These are phyloP conservation scores for Candida arabinofermentans DNA, from an alignment of 805 yeast species.

Conservation along the genomic window DNA sequence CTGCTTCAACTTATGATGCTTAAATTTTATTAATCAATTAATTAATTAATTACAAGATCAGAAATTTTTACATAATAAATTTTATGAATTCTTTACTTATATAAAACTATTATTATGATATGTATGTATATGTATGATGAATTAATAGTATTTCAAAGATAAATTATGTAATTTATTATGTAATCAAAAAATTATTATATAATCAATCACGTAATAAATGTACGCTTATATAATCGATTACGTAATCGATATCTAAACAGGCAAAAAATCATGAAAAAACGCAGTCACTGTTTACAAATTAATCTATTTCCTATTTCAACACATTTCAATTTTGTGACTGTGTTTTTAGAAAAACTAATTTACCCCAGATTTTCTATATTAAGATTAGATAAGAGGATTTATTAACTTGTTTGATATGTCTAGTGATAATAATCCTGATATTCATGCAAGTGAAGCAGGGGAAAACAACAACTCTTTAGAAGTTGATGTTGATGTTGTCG, in stretches of 20 bases:
- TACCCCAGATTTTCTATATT: constrained; percentile 19
- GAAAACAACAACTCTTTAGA: background rate
- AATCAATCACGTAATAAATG: too few species aligned
- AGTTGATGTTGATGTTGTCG: background rate
- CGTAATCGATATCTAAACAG: background rate
- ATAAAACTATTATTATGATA: too few species aligned
- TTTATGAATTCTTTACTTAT: too few species aligned
- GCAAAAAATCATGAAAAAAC: background rate
- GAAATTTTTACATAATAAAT: too few species aligned
- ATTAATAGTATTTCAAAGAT: too few species aligned
- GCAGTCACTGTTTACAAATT: constrained; percentile 4
- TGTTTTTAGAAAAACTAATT: constrained; percentile 17
- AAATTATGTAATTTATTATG: background rate
- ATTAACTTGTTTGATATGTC: background rate
- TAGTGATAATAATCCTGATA: background rate
- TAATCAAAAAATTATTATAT: too few species aligned
- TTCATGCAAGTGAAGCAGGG: background rate
- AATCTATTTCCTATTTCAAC: constrained; percentile 11
- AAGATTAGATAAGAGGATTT: constrained; percentile 11
- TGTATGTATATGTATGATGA: too few species aligned
- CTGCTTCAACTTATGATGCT: constrained; percentile 93
- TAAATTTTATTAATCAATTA: constrained; percentile 30
- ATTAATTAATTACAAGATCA: too few species aligned
- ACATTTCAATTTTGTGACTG: constrained; percentile 16
- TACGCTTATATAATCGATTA: too few species aligned